Evolutionary conservation across 495 filamentous ascomycete species (phyloP).

Genomic region (Cenococcum geophilum): DNA sequence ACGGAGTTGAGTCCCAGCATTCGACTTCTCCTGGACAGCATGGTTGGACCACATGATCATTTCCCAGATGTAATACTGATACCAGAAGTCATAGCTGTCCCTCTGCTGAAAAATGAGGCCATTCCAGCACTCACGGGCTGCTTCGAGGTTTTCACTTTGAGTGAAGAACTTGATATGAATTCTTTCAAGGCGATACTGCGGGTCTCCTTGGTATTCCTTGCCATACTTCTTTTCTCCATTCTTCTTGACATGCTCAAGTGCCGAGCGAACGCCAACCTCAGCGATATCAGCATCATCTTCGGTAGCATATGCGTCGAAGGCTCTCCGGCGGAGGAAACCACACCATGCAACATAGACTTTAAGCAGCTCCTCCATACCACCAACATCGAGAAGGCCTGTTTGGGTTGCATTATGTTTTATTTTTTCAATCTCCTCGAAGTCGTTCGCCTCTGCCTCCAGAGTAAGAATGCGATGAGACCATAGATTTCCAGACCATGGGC

Average conservation of each 20-base stretch:
- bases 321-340: slow-evolving; percentile 76
- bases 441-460: slow-evolving; percentile 65
- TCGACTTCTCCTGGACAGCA: slow-evolving; percentile 21
- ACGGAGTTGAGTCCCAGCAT: slow-evolving; percentile 29
- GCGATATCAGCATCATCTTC: slow-evolving; percentile 89
- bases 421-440: slow-evolving; percentile 71
- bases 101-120: slow-evolving; percentile 60
- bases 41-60: slow-evolving; percentile 60
- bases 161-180: slow-evolving; percentile 87
- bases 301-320: slow-evolving; percentile 61
- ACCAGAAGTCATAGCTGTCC: slow-evolving; percentile 86
- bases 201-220: slow-evolving; percentile 72
- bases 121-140: slow-evolving; percentile 68
- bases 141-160: slow-evolving; percentile 62
- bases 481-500: slow-evolving; percentile 83
- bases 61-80: slow-evolving; percentile 85
- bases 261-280: slow-evolving; percentile 79
- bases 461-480: slow-evolving; percentile 86
- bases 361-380: slow-evolving; percentile 75
- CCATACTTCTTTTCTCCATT: slow-evolving; percentile 72
- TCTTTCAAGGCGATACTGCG: slow-evolving; percentile 77
- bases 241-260: slow-evolving; percentile 73
- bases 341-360: slow-evolving; percentile 92
- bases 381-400: slow-evolving; percentile 64
- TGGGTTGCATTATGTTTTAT: slow-evolving; percentile 91